Percentiles rank a stretch among this genome's conserved stretches.
These are phyloP conservation scores for Albifimbria verrucaria DNA, from an alignment of 2,329 filamentous ascomycete genomes.

Conservation along the genomic window DNA sequence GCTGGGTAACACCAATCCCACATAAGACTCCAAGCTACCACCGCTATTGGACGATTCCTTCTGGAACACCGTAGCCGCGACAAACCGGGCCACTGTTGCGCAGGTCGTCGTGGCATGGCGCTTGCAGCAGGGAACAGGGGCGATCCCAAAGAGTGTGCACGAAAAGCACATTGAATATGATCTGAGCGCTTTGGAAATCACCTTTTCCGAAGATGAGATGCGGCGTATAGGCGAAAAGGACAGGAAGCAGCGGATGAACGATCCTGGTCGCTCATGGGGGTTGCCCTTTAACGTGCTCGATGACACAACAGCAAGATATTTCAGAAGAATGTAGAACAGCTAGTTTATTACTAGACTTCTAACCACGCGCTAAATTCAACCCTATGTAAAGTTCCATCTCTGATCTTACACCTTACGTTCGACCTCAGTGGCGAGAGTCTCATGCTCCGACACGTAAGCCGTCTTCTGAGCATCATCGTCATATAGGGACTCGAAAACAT, in stretches of 20 bases:
- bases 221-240: slow-evolving; percentile 21
- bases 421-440: slow-evolving; percentile 7
- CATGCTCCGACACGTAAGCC: slow-evolving; percentile 13
- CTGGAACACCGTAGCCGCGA: slow-evolving; percentile 11
- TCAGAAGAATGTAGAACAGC: slow-evolving; percentile 1
- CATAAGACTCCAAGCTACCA: not conserved
- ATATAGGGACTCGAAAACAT: slow-evolving; percentile 5
- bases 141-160: slow-evolving; percentile 17
- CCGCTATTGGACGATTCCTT: slow-evolving; percentile 10
- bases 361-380: slow-evolving; percentile 5
- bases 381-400: not conserved
- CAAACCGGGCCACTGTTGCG: slow-evolving; percentile 16
- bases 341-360: not conserved
- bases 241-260: slow-evolving; percentile 30
- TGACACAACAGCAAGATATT: slow-evolving; percentile 20
- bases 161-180: slow-evolving; percentile 17
- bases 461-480: not conserved
- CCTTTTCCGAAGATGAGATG: slow-evolving; percentile 26
- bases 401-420: slow-evolving; percentile 4
- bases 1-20: slow-evolving; percentile 18
- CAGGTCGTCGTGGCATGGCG: slow-evolving; percentile 17
- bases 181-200: slow-evolving; percentile 9
- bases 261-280: slow-evolving; percentile 36
- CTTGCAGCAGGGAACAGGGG: slow-evolving; percentile 14
- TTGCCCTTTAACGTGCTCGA: slow-evolving; percentile 36